Evolutionary conservation across 1,139 yeast genomes (phyloP).

Genomic region (Yamadazyma sp.): DNA sequence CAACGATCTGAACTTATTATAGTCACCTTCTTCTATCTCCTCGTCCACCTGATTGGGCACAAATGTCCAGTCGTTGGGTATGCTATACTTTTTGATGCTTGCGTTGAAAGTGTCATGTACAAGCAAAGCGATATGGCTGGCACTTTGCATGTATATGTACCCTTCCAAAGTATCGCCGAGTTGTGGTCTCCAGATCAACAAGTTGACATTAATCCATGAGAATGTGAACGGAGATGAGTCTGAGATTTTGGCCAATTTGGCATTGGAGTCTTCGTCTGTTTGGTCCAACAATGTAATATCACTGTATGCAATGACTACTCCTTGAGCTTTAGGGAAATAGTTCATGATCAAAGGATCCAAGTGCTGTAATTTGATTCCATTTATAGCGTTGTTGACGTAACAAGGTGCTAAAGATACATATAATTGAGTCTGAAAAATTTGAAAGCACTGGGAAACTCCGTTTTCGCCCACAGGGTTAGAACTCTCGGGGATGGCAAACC

Average conservation of each 20-base stretch:
- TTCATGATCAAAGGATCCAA: slow-evolving; percentile 87
- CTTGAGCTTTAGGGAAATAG: slow-evolving; percentile 68
- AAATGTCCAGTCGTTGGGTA: slow-evolving; percentile 83
- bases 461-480: slow-evolving; percentile 35
- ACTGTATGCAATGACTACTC: slow-evolving; percentile 80
- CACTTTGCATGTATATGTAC: slow-evolving; percentile 85
- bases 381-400: slow-evolving; percentile 63
- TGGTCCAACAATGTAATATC: slow-evolving; percentile 47
- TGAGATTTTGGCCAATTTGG: slow-evolving; percentile 61
- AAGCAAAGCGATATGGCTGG: slow-evolving; percentile 89
- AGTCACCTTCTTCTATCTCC: slow-evolving; percentile 19
- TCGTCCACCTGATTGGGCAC: slow-evolving; percentile 76
- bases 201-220: slow-evolving; percentile 82
- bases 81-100: slow-evolving; percentile 77
- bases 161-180: slow-evolving; percentile 86
- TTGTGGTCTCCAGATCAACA: slow-evolving; percentile 86
- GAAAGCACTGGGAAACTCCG: slow-evolving; percentile 65
- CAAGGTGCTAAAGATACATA: slow-evolving; percentile 88
- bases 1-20: slow-evolving; percentile 47
- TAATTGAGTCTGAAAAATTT: slow-evolving; percentile 59
- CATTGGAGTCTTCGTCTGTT: slow-evolving; percentile 29
- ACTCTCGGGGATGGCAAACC: slow-evolving; percentile 23
- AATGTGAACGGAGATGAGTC: slow-evolving; percentile 87
- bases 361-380: slow-evolving; percentile 84
- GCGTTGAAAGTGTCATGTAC: slow-evolving; percentile 95